A percentile compares a stretch with the other conserved stretches of the same genome.
These are phyloP conservation scores for Escovopsis sp. DNA, from an alignment of 2,329 filamentous ascomycete genomes.

Conservation along the genomic window DNA sequence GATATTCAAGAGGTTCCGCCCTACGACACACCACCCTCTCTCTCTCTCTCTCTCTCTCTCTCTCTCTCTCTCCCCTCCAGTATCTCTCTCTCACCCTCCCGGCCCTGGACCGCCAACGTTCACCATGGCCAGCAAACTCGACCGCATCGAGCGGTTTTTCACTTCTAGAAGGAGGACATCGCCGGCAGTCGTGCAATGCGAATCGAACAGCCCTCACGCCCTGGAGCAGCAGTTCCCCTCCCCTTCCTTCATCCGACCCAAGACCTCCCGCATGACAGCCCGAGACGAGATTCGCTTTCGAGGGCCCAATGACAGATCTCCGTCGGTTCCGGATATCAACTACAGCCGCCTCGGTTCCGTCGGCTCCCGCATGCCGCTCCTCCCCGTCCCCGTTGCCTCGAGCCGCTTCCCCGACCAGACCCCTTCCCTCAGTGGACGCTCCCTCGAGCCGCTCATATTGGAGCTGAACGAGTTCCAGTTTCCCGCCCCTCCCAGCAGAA, in stretches of 20 bases:
- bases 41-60: too few relatives aligned
- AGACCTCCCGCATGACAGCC: constrained; percentile 38
- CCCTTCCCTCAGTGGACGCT: constrained; percentile 12
- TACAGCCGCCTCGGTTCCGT: constrained; percentile 4
- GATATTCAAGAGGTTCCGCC: too few relatives aligned
- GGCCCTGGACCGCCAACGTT: not conserved
- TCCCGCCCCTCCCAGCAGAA: constrained; percentile 18
- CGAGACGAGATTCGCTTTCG: constrained; percentile 29
- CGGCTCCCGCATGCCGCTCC: constrained; percentile 5
- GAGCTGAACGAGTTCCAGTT: constrained; percentile 23
- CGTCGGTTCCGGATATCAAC: constrained; percentile 11
- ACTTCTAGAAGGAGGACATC: constrained; percentile 25
- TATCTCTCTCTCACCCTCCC: constrained; percentile 3
- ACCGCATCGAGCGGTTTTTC: constrained; percentile 37
- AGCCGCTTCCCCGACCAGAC: constrained; percentile 11
- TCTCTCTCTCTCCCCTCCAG: too few relatives aligned
- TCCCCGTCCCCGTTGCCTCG: not conserved
- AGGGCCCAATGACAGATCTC: constrained; percentile 14
- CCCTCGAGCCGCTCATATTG: constrained; percentile 11
- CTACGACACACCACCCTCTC: too few relatives aligned
- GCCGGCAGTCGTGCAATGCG: constrained; percentile 10
- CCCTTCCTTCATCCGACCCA: constrained; percentile 41
- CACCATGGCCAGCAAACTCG: constrained; percentile 34
- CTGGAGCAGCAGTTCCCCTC: constrained; percentile 29
- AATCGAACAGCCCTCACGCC: constrained; percentile 9